phyloP scores from a whole-genome alignment of 108 stramenopile genomes.

The Nitzschia sp. region DNA sequence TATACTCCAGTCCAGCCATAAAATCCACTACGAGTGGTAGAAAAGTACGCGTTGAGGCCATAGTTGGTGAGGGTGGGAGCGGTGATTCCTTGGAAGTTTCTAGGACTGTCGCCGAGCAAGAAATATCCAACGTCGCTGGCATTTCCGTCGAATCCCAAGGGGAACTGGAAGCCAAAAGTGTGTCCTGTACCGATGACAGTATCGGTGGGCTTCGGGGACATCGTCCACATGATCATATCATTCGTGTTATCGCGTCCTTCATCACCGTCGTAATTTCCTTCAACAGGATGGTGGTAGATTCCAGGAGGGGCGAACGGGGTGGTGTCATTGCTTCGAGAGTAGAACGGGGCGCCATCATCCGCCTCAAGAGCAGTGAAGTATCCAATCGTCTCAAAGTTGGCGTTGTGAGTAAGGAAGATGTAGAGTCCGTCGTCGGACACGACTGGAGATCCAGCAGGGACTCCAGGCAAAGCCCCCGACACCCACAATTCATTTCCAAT shows the following conservation, averaged over 20 bases:
- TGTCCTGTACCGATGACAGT: slow-evolving; percentile 19
- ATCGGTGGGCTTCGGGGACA: slow-evolving; percentile 13
- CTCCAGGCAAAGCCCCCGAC: slow-evolving; percentile 37
- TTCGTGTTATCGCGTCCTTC: slow-evolving; percentile 37
- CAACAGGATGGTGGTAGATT: slow-evolving; percentile 40
- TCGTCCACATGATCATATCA: slow-evolving; percentile 42
- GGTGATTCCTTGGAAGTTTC: slow-evolving; percentile 37
- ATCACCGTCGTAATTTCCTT: slow-evolving; percentile 39
- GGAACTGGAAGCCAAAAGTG: slow-evolving; percentile 44
- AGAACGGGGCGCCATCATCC: slow-evolving; percentile 9
- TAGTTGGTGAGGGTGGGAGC: slow-evolving; percentile 40
- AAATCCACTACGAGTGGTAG: slow-evolving; percentile 36
- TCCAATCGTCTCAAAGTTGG: slow-evolving; percentile 19
- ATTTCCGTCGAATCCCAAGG: slow-evolving; percentile 20
- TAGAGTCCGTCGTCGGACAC: slow-evolving; percentile 43
- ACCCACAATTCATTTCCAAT: slow-evolving; percentile 28
- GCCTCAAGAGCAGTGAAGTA: slow-evolving; percentile 43
- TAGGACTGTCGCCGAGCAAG: slow-evolving; percentile 9
- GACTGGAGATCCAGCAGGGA: slow-evolving; percentile 36
- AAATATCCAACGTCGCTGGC: slow-evolving; percentile 4
- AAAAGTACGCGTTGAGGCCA: slow-evolving; percentile 27
- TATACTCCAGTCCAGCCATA: slow-evolving; percentile 27
- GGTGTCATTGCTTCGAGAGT: slow-evolving; percentile 3
- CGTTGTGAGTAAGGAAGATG: slow-evolving; percentile 51
- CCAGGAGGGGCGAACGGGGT: slow-evolving; percentile 35